Conservation (phyloP, 768 basidiomycete genomes). For the Suillus subalutaceus region DNA sequence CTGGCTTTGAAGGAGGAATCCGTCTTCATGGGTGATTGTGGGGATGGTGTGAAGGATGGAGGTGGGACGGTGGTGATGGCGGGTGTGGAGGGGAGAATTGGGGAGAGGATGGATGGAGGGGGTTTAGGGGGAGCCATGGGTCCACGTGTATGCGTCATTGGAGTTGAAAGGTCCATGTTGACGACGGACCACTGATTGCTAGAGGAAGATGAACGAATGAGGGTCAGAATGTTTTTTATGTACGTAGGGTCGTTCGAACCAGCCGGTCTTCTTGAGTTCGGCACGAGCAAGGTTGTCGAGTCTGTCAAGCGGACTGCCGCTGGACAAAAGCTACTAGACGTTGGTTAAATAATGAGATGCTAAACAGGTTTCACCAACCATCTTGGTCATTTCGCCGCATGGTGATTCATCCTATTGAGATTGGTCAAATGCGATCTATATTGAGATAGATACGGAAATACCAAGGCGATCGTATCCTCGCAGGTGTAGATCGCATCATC, state of each 20-base stretch:
- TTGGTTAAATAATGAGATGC: slow-evolving; percentile 13
- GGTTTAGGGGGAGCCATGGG: slow-evolving; percentile 15
- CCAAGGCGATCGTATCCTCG: slow-evolving; percentile 17
- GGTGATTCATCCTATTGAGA: slow-evolving; percentile 15
- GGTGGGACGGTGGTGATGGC: background rate
- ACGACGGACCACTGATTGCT: slow-evolving; percentile 34
- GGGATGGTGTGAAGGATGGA: slow-evolving; percentile 5
- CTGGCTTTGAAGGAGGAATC: slow-evolving; percentile 4
- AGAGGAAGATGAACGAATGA: background rate
- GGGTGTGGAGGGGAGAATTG: background rate
- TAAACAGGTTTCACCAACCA: slow-evolving; percentile 24
- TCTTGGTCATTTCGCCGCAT: slow-evolving; percentile 23
- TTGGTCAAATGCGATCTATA: slow-evolving; percentile 13
- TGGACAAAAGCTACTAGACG: slow-evolving; percentile 20
- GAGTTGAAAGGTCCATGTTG: slow-evolving; percentile 25
- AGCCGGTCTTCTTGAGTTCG: slow-evolving; percentile 34
- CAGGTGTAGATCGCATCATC: slow-evolving; percentile 9
- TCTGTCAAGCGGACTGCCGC: slow-evolving; percentile 31
- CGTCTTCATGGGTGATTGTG: background rate
- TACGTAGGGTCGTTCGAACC: slow-evolving; percentile 32
- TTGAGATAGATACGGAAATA: slow-evolving; percentile 10
- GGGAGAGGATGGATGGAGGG: background rate
- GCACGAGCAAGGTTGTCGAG: slow-evolving; percentile 30
- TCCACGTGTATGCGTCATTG: background rate
- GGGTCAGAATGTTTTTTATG: no score